A percentile compares a stretch with the other conserved stretches of the same genome.
Evolutionary conservation across 2,329 filamentous ascomycete species (phyloP).

Genomic region (Coleophoma eucalyptorum): DNA sequence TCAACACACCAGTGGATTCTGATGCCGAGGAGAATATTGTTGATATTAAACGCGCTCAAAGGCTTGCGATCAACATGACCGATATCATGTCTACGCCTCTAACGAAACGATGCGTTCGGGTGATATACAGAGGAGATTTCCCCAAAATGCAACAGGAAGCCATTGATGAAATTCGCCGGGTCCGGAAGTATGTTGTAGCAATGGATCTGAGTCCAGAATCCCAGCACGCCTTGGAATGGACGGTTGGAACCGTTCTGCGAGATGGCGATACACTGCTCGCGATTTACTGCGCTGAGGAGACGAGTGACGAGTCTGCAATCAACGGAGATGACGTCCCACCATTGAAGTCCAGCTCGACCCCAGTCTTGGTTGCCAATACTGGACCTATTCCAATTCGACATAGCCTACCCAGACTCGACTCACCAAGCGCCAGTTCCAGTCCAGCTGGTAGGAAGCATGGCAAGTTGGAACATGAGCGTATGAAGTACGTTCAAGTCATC

Average conservation of each 20-base stretch:
- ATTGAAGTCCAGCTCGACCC: slow-evolving; percentile 26
- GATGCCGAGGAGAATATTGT: slow-evolving; percentile 82
- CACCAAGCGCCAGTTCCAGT: slow-evolving; percentile 19
- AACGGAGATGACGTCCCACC: slow-evolving; percentile 58
- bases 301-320: slow-evolving; percentile 43
- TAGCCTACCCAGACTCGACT: slow-evolving; percentile 13
- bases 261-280: slow-evolving; percentile 93
- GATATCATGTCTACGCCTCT: slow-evolving; percentile 72
- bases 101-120: slow-evolving; percentile 78
- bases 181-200: slow-evolving; percentile 91
- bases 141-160: slow-evolving; percentile 70
- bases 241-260: slow-evolving; percentile 88
- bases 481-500: slow-evolving; percentile 77
- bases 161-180: slow-evolving; percentile 71
- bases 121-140: slow-evolving; percentile 88
- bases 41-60: slow-evolving; percentile 85
- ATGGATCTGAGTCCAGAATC: slow-evolving; percentile 94
- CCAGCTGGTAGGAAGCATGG: slow-evolving; percentile 42
- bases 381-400: slow-evolving; percentile 16
- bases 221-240: slow-evolving; percentile 94
- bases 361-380: slow-evolving; percentile 12
- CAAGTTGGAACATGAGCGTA: slow-evolving; percentile 73
- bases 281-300: slow-evolving; percentile 92
- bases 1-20: slow-evolving; percentile 63
- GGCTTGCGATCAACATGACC: slow-evolving; percentile 76